These are phyloP conservation scores for Tolypocladium amazonense DNA, from an alignment of 2,329 filamentous ascomycete genomes.

Conservation along the genomic window DNA sequence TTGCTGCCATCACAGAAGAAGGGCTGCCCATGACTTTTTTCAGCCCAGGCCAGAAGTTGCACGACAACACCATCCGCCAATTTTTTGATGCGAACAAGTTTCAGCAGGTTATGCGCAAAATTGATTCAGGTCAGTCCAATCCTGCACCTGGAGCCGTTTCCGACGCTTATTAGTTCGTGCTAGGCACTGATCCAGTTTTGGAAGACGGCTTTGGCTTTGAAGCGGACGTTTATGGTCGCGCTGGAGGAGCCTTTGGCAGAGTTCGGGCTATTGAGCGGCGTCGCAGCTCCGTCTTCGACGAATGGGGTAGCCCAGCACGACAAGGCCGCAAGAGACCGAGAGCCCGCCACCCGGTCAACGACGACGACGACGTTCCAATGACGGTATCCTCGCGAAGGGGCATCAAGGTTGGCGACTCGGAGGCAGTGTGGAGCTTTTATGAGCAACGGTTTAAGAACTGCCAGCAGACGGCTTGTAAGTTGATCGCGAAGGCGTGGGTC, in stretches of 20 bases:
- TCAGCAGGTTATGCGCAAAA: constrained; percentile 23
- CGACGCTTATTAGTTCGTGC: neutral
- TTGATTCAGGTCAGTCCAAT: constrained; percentile 25
- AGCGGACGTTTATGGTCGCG: constrained; percentile 12
- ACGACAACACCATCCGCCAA: constrained; percentile 26
- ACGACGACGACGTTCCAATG: constrained; percentile 30
- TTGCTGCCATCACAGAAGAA: constrained; percentile 39
- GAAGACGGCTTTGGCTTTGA: constrained; percentile 20
- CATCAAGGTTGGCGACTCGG: constrained; percentile 42
- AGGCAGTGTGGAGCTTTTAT: constrained; percentile 49
- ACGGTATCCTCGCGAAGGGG: constrained; percentile 28
- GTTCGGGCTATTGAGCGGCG: constrained; percentile 17
- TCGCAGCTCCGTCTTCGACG: constrained; percentile 19
- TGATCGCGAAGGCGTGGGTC: constrained; percentile 66
- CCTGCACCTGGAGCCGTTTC: neutral
- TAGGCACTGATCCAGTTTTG: constrained; percentile 21
- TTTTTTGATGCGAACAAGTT: constrained; percentile 38
- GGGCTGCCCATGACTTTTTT: constrained; percentile 34
- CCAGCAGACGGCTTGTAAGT: constrained; percentile 62
- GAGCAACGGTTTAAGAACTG: constrained; percentile 51
- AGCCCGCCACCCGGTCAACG: constrained; percentile 25
- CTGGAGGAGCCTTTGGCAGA: constrained; percentile 14
- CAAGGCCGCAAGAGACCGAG: constrained; percentile 18
- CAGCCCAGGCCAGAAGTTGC: constrained; percentile 27
- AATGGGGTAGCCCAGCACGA: constrained; percentile 19